phyloP scores from a whole-genome alignment of 148 eudicot genomes.

The Rhododendron henanense region DNA sequence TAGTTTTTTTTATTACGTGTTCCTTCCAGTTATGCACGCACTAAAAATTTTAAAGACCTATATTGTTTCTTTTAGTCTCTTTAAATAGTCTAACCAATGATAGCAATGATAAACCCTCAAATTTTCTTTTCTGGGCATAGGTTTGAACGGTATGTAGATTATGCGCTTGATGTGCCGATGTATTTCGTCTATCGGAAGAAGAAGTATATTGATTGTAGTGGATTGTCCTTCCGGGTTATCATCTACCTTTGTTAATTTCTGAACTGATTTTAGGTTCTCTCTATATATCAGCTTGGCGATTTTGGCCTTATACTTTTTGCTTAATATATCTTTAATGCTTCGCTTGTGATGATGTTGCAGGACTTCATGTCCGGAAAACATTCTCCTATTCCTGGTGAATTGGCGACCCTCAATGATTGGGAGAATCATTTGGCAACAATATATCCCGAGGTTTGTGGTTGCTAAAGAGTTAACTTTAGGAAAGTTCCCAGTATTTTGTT shows the following conservation, averaged over 20 bases:
- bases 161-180: conserved; percentile 98
- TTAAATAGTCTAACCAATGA: background rate
- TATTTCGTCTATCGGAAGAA: conserved; percentile 81
- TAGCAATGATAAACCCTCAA: conserved; percentile 8
- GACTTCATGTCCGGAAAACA: conserved; percentile 92
- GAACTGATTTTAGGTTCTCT: background rate
- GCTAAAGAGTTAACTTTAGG: background rate
- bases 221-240: conserved; percentile 84
- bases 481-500: conserved; percentile 2
- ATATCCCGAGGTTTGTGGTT: conserved; percentile 76
- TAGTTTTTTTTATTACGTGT: background rate
- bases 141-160: conserved; percentile 92
- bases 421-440: conserved; percentile 98
- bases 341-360: conserved; percentile 32
- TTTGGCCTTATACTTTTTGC: background rate
- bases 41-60: background rate
- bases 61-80: background rate
- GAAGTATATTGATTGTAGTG: conserved; percentile 80
- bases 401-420: conserved; percentile 87
- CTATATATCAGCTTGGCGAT: background rate
- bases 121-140: conserved; percentile 32
- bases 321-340: background rate
- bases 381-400: conserved; percentile 83
- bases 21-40: background rate
- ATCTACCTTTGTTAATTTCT: conserved; percentile 17